These are phyloP conservation scores for Starmerella tilneyi DNA, from an alignment of 805 yeast species.

Conservation along the genomic window DNA sequence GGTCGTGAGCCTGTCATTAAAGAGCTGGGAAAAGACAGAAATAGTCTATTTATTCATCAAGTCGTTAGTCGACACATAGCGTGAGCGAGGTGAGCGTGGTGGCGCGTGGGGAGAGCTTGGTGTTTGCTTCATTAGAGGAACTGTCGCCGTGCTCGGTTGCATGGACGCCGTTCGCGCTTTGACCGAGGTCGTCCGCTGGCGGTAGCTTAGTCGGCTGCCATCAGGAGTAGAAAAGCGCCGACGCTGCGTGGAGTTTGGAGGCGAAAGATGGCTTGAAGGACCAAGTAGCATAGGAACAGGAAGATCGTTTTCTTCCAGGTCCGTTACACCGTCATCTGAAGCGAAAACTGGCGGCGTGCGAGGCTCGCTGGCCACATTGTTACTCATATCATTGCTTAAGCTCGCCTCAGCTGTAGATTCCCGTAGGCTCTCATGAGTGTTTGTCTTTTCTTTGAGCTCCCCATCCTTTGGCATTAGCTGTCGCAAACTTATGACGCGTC, in stretches of 20 bases:
- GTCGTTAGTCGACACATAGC: conserved; percentile 16
- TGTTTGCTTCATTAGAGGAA: not conserved
- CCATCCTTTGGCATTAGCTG: not conserved
- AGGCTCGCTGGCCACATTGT: not conserved
- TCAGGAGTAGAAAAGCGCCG: conserved; percentile 19
- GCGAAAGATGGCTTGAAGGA: not conserved
- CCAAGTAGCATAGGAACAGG: not conserved
- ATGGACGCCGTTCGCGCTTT: conserved; percentile 22
- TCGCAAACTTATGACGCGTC: conserved; percentile 20
- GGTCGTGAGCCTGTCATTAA: conserved; percentile 7
- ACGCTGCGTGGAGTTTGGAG: not conserved
- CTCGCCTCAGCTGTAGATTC: too few species aligned
- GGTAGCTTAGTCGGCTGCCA: not conserved
- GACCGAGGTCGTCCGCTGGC: not conserved
- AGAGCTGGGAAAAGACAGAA: too few species aligned
- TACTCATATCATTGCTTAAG: not conserved
- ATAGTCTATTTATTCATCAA: conserved; percentile 11
- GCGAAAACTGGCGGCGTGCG: conserved; percentile 11
- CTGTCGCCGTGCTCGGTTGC: conserved; percentile 16
- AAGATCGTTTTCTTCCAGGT: conserved; percentile 1
- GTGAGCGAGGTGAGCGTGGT: conserved; percentile 6
- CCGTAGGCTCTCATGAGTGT: not conserved
- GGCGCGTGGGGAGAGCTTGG: not conserved
- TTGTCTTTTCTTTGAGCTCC: too few species aligned
- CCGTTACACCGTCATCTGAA: conserved; percentile 10